Percentiles rank a stretch among this genome's conserved stretches.
Conservation (phyloP, 768 basidiomycete genomes). For the Rhizopogon salebrosus region DNA sequence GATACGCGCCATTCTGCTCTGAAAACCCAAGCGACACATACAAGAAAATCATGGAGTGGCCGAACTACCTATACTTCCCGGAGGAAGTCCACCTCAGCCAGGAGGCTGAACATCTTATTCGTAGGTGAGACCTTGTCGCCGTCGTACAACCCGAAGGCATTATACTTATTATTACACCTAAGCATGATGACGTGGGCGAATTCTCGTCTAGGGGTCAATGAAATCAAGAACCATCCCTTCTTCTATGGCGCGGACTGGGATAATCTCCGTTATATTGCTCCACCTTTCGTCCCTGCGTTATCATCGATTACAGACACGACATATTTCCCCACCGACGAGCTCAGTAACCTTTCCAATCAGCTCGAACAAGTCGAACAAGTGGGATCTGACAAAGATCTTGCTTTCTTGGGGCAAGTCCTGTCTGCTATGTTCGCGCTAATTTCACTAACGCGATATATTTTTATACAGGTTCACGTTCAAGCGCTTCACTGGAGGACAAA, state of each 20-base stretch:
- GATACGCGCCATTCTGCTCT: conserved; percentile 96
- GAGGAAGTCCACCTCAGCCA: conserved; percentile 92
- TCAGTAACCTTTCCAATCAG: conserved; percentile 62
- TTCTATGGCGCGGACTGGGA: conserved; percentile 96
- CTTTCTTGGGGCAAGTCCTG: conserved; percentile 53
- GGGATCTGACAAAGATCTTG: conserved; percentile 62
- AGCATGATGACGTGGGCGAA: conserved; percentile 88
- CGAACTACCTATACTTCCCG: conserved; percentile 85
- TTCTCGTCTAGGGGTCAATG: conserved; percentile 68
- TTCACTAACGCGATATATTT: neutral
- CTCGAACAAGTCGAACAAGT: conserved; percentile 57
- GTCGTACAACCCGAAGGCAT: neutral
- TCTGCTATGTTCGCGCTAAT: neutral
- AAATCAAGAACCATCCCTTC: conserved; percentile 91
- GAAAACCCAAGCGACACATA: conserved; percentile 98
- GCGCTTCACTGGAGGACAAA: conserved; percentile 40
- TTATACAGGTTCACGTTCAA: conserved; percentile 76
- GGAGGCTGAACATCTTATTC: conserved; percentile 88
- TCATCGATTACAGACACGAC: conserved; percentile 91
- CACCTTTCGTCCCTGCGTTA: conserved; percentile 92
- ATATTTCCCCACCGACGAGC: conserved; percentile 95
- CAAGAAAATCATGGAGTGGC: conserved; percentile 97
- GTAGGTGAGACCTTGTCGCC: conserved; percentile 47
- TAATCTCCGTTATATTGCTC: conserved; percentile 86
- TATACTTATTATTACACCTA: conserved; percentile 7